A percentile compares a stretch with the other conserved stretches of the same genome.
These are phyloP conservation scores for Tetrapisispora pingtungensis DNA, from an alignment of 805 yeast species.

Conservation along the genomic window DNA sequence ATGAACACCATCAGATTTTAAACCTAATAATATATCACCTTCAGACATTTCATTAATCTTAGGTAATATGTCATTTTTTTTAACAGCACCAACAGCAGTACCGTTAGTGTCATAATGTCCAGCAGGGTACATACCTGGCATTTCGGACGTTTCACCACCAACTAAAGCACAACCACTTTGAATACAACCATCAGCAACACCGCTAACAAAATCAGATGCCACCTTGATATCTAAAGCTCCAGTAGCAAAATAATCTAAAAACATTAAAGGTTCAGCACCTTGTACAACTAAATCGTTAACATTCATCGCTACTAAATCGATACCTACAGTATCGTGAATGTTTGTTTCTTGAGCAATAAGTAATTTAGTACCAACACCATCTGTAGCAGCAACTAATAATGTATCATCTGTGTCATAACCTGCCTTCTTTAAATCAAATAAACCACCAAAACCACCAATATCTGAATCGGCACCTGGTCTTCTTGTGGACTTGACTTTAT, in stretches of 20 bases:
- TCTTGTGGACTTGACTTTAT: slow-evolving; percentile 81
- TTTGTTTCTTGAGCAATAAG: slow-evolving; percentile 84
- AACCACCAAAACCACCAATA: slow-evolving; percentile 98
- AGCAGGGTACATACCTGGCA: slow-evolving; percentile 97
- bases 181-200: slow-evolving; percentile 95
- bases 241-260: slow-evolving; percentile 93
- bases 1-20: slow-evolving; percentile 87
- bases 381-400: slow-evolving; percentile 94
- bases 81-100: slow-evolving; percentile 95
- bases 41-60: slow-evolving; percentile 50
- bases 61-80: slow-evolving; percentile 67
- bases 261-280: slow-evolving; percentile 96
- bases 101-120: slow-evolving; percentile 98
- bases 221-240: slow-evolving; percentile 77
- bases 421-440: slow-evolving; percentile 80
- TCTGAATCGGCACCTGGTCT: slow-evolving; percentile 96
- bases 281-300: slow-evolving; percentile 96
- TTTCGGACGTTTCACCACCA: slow-evolving; percentile 98
- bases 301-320: slow-evolving; percentile 97
- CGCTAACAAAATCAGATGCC: slow-evolving; percentile 82
- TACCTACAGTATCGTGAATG: slow-evolving; percentile 95
- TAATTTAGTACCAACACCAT: slow-evolving; percentile 97
- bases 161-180: slow-evolving; percentile 94
- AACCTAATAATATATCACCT: slow-evolving; percentile 80
- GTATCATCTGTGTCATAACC: slow-evolving; percentile 71